Conservation (phyloP, 1,284 basidiomycete species). For the Meripilus lineatus region DNA sequence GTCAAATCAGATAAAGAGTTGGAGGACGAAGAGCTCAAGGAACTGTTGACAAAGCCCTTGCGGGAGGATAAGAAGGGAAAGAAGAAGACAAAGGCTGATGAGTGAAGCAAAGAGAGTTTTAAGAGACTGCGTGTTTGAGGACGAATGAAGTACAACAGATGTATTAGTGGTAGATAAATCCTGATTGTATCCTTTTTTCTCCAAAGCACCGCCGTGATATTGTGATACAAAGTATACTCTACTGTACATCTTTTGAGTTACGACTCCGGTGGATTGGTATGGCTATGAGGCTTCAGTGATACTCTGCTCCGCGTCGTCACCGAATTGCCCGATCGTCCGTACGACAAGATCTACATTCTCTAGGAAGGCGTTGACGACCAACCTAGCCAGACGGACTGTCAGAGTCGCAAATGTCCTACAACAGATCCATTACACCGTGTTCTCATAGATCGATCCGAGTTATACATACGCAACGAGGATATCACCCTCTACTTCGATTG, state of each 20-base stretch:
- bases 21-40: slow-evolving; percentile 82
- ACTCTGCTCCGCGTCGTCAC: slow-evolving; percentile 52
- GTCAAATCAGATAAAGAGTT: slow-evolving; percentile 88
- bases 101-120: slow-evolving; percentile 13
- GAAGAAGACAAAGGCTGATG: slow-evolving; percentile 65
- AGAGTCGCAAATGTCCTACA: slow-evolving; percentile 67
- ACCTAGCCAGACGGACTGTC: slow-evolving; percentile 78
- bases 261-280: neutral
- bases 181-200: slow-evolving; percentile 6
- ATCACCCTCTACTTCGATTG: slow-evolving; percentile 59
- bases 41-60: slow-evolving; percentile 72
- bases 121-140: neutral
- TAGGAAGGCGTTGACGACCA: slow-evolving; percentile 80
- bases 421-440: slow-evolving; percentile 9
- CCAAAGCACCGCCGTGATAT: neutral
- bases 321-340: slow-evolving; percentile 78
- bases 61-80: slow-evolving; percentile 91
- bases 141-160: neutral
- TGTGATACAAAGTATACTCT: neutral
- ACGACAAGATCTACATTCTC: slow-evolving; percentile 84
- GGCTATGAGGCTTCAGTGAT: slow-evolving; percentile 11
- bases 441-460: slow-evolving; percentile 20
- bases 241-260: neutral
- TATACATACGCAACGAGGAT: slow-evolving; percentile 61
- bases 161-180: slow-evolving; percentile 3